Conservation (phyloP, 2,329 filamentous ascomycete genomes). For the Sphaerulina vaccinii region DNA sequence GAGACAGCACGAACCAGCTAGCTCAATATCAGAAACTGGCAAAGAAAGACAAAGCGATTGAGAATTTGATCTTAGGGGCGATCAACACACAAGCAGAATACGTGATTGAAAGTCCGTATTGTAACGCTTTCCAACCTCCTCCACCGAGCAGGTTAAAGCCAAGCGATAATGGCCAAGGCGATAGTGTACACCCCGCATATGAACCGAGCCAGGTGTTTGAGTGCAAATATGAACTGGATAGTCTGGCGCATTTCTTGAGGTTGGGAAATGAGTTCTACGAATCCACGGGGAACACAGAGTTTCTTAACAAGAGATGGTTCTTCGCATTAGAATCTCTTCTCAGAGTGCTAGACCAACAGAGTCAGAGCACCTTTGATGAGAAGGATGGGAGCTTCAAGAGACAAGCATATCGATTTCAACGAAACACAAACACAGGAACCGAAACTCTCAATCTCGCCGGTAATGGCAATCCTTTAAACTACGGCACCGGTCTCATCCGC, state of each 20-base stretch:
- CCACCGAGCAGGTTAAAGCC: slow-evolving; percentile 72
- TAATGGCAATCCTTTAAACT: slow-evolving; percentile 86
- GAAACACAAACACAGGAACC: slow-evolving; percentile 75
- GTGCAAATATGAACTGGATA: slow-evolving; percentile 98
- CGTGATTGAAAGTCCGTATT: slow-evolving; percentile 92
- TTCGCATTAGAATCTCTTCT: slow-evolving; percentile 73
- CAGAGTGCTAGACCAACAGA: slow-evolving; percentile 73
- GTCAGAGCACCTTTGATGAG: slow-evolving; percentile 73
- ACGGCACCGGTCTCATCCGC: slow-evolving; percentile 78
- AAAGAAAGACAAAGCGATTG: slow-evolving; percentile 74
- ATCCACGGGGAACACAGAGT: slow-evolving; percentile 73
- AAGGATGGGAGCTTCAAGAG: slow-evolving; percentile 61
- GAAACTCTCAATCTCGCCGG: slow-evolving; percentile 83
- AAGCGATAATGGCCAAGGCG: slow-evolving; percentile 76
- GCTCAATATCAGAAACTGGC: slow-evolving; percentile 84
- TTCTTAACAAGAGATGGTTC: slow-evolving; percentile 76
- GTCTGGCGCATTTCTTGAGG: slow-evolving; percentile 84
- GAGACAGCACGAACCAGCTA: slow-evolving; percentile 91
- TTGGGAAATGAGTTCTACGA: slow-evolving; percentile 84
- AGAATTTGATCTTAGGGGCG: slow-evolving; percentile 79
- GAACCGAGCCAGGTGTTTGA: slow-evolving; percentile 87
- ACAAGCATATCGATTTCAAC: slow-evolving; percentile 86
- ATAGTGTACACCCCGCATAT: slow-evolving; percentile 81
- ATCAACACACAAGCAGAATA: slow-evolving; percentile 97
- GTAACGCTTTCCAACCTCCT: slow-evolving; percentile 96